Evolutionary conservation across 768 basidiomycete species (phyloP), one percentile per base, ranked within the genome.

Genomic region (Baorangia bicolor): DNA sequence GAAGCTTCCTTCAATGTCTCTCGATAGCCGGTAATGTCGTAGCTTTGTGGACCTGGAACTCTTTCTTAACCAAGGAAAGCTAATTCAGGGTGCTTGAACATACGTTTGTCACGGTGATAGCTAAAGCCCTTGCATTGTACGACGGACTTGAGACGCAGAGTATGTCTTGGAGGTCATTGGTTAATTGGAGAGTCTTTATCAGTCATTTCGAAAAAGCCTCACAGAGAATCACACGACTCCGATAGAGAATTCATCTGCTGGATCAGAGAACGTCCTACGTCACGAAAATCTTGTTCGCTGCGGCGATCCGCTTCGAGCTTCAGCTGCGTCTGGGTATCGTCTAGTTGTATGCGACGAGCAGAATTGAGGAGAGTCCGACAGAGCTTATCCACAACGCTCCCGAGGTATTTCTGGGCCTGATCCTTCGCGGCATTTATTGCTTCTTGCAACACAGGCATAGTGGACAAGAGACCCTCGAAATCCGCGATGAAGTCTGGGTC

Each of bases 401-500:
- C 58, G 2, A 69, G 61, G 57, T 60, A 58, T 23, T 54, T 60
- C 33, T 70, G 63, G 0, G 60, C 68, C 8, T 61, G 55, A 20
- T 49, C 59, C 14, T 47, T 60, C 8, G 63, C 56, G 14, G 30
- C n/a, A 8, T n/a, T 51, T 4, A 60, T 48, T 27, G 34, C 58
- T 9, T 68, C 68, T 37, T 44, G 58, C 28, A 69, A 16, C n/a
- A 47, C 23, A 13, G 67, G 63, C n/a, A 49, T 46, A 28, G 58
- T 55, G 3, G 33, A 38, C 1, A 25, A 58, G 34, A 61, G 41
- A 18, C 33, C 21, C 23, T 65, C 66, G 12, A 69, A 59, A 41
- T 69, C 65, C 5, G 61, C 34, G 16, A 69, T 34, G 39, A 70
- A 69, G 27, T 64, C 60, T 2, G 55, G 41, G 39, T 69, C 68